Evolutionary conservation across 495 filamentous ascomycete species (phyloP).

Genomic region (Entonaema liquescens): DNA sequence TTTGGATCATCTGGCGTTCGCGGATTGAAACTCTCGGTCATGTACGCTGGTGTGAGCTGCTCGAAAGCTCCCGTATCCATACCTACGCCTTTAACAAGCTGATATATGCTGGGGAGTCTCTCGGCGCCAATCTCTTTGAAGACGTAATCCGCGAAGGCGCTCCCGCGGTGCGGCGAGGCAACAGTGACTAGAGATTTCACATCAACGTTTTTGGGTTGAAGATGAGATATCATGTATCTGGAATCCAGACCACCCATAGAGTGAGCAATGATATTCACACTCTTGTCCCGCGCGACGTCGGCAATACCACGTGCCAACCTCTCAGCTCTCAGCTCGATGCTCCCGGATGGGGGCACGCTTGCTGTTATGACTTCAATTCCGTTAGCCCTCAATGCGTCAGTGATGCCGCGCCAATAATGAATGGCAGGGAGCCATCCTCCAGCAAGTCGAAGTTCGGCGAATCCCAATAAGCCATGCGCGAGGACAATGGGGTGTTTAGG

Average conservation of each 20-base stretch:
- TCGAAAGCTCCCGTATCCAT: slow-evolving; percentile 84
- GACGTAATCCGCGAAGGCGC: slow-evolving; percentile 85
- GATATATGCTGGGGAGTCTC: slow-evolving; percentile 73
- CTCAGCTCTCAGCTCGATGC: slow-evolving; percentile 79
- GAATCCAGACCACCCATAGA: slow-evolving; percentile 83
- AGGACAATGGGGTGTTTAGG: slow-evolving; percentile 80
- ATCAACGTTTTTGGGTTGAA: slow-evolving; percentile 74
- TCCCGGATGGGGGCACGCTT: slow-evolving; percentile 78
- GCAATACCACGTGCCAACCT: slow-evolving; percentile 72
- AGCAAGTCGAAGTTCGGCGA: slow-evolving; percentile 80
- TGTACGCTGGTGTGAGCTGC: slow-evolving; percentile 84
- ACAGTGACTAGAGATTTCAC: slow-evolving; percentile 84
- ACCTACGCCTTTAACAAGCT: slow-evolving; percentile 68
- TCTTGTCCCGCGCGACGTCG: slow-evolving; percentile 70
- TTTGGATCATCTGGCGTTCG: slow-evolving; percentile 73
- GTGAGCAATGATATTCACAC: slow-evolving; percentile 89
- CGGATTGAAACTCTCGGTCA: slow-evolving; percentile 84
- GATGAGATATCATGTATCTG: slow-evolving; percentile 87
- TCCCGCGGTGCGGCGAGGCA: slow-evolving; percentile 85
- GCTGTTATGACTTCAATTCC: slow-evolving; percentile 83
- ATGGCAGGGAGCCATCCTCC: slow-evolving; percentile 77
- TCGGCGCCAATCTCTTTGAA: slow-evolving; percentile 73
- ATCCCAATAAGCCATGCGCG: slow-evolving; percentile 91
- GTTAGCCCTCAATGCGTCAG: slow-evolving; percentile 74
- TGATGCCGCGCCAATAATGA: slow-evolving; percentile 92